Evolutionary conservation across 1,139 yeast genomes (phyloP).

Genomic region (Arxiozyma slooffiae): DNA sequence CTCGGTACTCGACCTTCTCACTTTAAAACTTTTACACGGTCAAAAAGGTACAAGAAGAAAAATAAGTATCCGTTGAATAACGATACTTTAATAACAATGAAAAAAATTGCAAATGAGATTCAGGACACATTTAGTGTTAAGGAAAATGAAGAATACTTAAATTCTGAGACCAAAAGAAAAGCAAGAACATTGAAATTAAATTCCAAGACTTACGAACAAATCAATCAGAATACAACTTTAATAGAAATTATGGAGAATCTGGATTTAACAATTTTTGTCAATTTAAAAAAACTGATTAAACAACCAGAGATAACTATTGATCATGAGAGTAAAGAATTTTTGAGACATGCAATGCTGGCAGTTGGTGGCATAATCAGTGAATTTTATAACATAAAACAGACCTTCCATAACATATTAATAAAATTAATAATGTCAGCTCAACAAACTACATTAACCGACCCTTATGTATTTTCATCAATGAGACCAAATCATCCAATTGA

Average conservation of each 20-base stretch:
- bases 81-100: constrained; percentile 21
- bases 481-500: constrained; percentile 38
- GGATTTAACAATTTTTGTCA: constrained; percentile 27
- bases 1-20: constrained; percentile 6
- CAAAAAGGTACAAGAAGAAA: constrained; percentile 15
- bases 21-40: constrained; percentile 15
- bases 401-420: constrained; percentile 53
- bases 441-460: constrained; percentile 59
- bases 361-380: constrained; percentile 45
- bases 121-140: constrained; percentile 12
- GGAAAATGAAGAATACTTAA: constrained; percentile 6
- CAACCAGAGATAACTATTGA: constrained; percentile 13
- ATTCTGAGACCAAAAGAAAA: constrained; percentile 9
- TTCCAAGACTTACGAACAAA: constrained; percentile 27
- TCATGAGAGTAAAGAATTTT: constrained; percentile 26
- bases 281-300: constrained; percentile 15
- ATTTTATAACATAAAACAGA: constrained; percentile 66
- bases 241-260: constrained; percentile 25
- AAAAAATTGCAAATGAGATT: constrained; percentile 16
- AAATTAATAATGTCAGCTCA: constrained; percentile 61
- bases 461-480: constrained; percentile 59
- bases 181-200: constrained; percentile 24
- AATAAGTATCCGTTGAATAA: constrained; percentile 20
- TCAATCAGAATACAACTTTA: constrained; percentile 23
- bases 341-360: constrained; percentile 25